Percentiles rank a stretch among this genome's conserved stretches.
These are phyloP conservation scores for Saitozyma podzolica DNA, from an alignment of 768 basidiomycete genomes.

Conservation along the genomic window DNA sequence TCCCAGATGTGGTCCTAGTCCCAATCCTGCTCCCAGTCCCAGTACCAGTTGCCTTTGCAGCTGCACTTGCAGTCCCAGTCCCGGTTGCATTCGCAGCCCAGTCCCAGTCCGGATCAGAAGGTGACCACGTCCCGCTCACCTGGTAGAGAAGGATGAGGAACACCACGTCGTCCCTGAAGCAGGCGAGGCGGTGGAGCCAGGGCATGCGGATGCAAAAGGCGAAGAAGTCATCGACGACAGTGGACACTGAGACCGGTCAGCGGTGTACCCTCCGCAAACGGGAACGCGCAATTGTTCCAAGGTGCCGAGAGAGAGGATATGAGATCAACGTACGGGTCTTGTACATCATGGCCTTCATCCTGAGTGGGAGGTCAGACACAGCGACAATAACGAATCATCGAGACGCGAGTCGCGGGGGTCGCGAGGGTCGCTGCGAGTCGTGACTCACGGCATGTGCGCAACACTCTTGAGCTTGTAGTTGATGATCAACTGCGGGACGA, in stretches of 20 bases:
- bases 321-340: slow-evolving; percentile 67
- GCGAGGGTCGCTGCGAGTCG: background rate
- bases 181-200: slow-evolving; percentile 68
- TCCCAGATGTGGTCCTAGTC: too few species aligned
- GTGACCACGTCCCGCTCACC: slow-evolving; percentile 54
- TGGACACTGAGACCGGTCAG: slow-evolving; percentile 34
- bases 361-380: background rate
- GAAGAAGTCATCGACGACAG: slow-evolving; percentile 76
- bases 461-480: slow-evolving; percentile 96
- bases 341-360: slow-evolving; percentile 95
- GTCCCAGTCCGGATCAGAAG: background rate
- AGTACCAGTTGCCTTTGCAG: too few species aligned
- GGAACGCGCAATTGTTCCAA: slow-evolving; percentile 61
- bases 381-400: background rate
- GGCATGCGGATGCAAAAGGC: slow-evolving; percentile 98
- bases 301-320: too few species aligned
- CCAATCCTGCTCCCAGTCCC: too few species aligned
- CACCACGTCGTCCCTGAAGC: slow-evolving; percentile 62
- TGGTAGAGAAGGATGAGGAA: slow-evolving; percentile 92
- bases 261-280: background rate
- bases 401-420: slow-evolving; percentile 6
- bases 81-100: too few species aligned
- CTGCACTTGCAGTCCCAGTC: too few species aligned
- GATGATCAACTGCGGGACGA: slow-evolving; percentile 65
- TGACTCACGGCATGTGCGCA: slow-evolving; percentile 77